A percentile compares a stretch with the other conserved stretches of the same genome.
Conservation (phyloP, 2,329 filamentous ascomycete genomes). For the Stemphylium lycopersici region DNA sequence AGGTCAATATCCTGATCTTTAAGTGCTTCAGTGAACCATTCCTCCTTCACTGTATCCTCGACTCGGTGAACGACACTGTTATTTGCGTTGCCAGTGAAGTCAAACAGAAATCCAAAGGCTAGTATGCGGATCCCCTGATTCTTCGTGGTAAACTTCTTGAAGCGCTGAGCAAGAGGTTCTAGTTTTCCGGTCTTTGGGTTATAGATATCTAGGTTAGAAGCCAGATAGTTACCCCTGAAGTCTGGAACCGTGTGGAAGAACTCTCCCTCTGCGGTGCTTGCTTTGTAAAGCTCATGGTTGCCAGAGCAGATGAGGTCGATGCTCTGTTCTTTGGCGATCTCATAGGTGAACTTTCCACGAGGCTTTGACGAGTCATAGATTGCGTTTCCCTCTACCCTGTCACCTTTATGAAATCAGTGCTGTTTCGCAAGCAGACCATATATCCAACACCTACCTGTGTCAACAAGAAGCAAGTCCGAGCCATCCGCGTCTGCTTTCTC, state of each 20-base stretch:
- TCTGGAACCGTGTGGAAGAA: slow-evolving; percentile 80
- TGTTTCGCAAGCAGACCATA: neutral
- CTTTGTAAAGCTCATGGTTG: slow-evolving; percentile 93
- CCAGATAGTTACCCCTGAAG: slow-evolving; percentile 80
- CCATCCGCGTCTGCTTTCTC: slow-evolving; percentile 78
- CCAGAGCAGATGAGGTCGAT: slow-evolving; percentile 87
- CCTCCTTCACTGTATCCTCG: slow-evolving; percentile 77
- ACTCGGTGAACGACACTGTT: slow-evolving; percentile 86
- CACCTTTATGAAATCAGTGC: neutral
- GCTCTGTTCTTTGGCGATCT: slow-evolving; percentile 81
- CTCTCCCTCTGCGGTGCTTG: slow-evolving; percentile 77
- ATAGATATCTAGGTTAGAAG: slow-evolving; percentile 91
- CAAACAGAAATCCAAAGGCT: slow-evolving; percentile 92
- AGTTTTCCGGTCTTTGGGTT: slow-evolving; percentile 72
- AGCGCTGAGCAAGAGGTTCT: slow-evolving; percentile 79
- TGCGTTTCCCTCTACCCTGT: slow-evolving; percentile 76
- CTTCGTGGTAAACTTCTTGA: slow-evolving; percentile 88
- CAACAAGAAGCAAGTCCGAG: slow-evolving; percentile 86
- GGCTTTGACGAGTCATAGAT: slow-evolving; percentile 89
- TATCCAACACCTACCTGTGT: slow-evolving; percentile 78
- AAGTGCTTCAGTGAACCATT: slow-evolving; percentile 89
- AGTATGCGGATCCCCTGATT: slow-evolving; percentile 83
- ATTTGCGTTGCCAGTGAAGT: slow-evolving; percentile 89
- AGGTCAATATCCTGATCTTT: slow-evolving; percentile 79
- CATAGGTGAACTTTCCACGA: slow-evolving; percentile 86